Evolutionary conservation across 164 flowering plant species (phyloP).

Genomic region (Pachysandra terminalis): DNA sequence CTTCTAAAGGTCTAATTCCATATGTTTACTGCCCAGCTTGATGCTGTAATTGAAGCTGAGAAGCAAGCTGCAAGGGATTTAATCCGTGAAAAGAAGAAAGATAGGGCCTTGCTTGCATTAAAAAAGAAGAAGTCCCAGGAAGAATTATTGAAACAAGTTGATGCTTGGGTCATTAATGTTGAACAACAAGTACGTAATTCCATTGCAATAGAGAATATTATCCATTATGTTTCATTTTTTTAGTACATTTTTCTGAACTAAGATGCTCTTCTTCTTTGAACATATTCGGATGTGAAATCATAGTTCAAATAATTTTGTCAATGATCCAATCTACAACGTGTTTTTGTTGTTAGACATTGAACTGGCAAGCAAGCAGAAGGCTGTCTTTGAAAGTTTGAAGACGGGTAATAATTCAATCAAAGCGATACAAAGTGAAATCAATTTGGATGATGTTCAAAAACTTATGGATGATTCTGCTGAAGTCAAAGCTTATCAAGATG

Average conservation of each 20-base stretch:
- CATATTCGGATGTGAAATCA: too few relatives aligned
- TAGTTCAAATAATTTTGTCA: background rate
- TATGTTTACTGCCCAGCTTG: slow-evolving; percentile 51
- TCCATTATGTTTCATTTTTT: background rate
- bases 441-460: slow-evolving; percentile 90
- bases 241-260: too few relatives aligned
- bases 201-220: background rate
- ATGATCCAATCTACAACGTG: slow-evolving; percentile 16
- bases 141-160: slow-evolving; percentile 90
- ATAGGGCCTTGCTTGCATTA: slow-evolving; percentile 87
- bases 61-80: slow-evolving; percentile 93
- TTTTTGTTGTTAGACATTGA: slow-evolving; percentile 91
- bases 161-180: slow-evolving; percentile 83
- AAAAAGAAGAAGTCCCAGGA: slow-evolving; percentile 94
- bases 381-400: slow-evolving; percentile 90
- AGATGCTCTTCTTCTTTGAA: background rate
- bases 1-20: background rate
- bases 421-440: slow-evolving; percentile 92
- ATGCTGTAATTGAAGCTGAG: slow-evolving; percentile 92
- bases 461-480: slow-evolving; percentile 92
- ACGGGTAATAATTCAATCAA: slow-evolving; percentile 79
- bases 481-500: slow-evolving; percentile 96
- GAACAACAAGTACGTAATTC: slow-evolving; percentile 78
- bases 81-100: slow-evolving; percentile 89
- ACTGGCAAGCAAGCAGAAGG: slow-evolving; percentile 88